Evolutionary conservation across 148 eudicot genomes (phyloP).

Genomic region (Rhododendron simsii): DNA sequence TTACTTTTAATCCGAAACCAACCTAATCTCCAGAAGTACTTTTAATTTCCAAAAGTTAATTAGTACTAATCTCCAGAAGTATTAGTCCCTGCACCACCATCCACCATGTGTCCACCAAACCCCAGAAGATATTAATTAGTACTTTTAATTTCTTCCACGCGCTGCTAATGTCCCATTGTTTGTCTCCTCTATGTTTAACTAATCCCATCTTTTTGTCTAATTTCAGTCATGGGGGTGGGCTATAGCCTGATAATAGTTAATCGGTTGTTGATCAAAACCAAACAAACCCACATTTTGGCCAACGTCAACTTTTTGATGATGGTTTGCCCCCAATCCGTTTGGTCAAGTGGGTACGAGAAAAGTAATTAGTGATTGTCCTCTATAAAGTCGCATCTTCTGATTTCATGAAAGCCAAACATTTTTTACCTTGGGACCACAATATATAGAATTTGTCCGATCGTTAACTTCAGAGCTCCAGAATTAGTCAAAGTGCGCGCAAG

Average conservation of each 20-base stretch:
- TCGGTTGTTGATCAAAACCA: constrained; percentile 4
- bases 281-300: constrained; percentile 11
- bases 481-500: too few species aligned
- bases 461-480: too few species aligned
- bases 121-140: background rate
- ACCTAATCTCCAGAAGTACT: too few species aligned
- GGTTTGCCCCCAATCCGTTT: background rate
- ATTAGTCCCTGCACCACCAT: background rate
- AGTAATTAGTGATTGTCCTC: too few species aligned
- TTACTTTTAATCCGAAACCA: too few species aligned
- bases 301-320: background rate
- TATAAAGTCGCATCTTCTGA: too few species aligned
- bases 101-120: background rate
- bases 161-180: constrained; percentile 6
- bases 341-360: background rate
- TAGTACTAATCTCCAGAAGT: too few species aligned
- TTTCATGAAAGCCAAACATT: too few species aligned
- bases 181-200: constrained; percentile 9
- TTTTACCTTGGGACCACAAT: too few species aligned
- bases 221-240: constrained; percentile 5
- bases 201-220: constrained; percentile 4
- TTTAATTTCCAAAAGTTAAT: too few species aligned
- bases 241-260: background rate
- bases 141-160: background rate
- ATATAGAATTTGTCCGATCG: too few species aligned